Percentiles rank a stretch among this genome's conserved stretches.
Evolutionary conservation across 306 rosid species (phyloP).

Genomic region (Gastrolobium bilobum): DNA sequence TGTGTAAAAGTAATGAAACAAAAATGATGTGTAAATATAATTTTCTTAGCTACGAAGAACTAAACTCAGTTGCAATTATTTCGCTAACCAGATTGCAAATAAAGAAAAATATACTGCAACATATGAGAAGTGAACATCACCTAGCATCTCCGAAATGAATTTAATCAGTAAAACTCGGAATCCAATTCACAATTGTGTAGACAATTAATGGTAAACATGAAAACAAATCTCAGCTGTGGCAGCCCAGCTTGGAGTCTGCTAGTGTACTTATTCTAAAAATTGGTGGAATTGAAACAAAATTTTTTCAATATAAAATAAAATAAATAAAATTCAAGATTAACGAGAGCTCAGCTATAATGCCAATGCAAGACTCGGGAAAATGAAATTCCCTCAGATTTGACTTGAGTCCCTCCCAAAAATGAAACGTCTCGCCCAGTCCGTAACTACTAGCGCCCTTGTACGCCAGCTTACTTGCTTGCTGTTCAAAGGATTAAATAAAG

Average conservation of each 20-base stretch:
- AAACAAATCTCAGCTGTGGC: background rate
- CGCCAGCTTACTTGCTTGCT: slow-evolving; percentile 99
- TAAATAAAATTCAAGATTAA: slow-evolving; percentile 19
- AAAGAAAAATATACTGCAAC: slow-evolving; percentile 9
- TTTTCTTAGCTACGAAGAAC: background rate
- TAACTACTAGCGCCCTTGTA: slow-evolving; percentile 79
- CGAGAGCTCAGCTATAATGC: background rate
- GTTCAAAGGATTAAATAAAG: slow-evolving; percentile 44
- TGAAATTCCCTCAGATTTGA: slow-evolving; percentile 55
- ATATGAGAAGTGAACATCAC: slow-evolving; percentile 9
- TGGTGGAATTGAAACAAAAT: slow-evolving; percentile 22
- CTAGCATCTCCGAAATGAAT: slow-evolving; percentile 24
- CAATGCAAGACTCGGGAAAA: slow-evolving; percentile 20
- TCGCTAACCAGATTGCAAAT: slow-evolving; percentile 21
- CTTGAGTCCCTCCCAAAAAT: slow-evolving; percentile 92
- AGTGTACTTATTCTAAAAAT: slow-evolving; percentile 41
- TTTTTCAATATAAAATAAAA: slow-evolving; percentile 24
- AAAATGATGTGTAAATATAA: too few species aligned
- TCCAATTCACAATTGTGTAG: background rate
- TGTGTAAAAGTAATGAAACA: too few species aligned
- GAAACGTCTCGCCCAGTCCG: slow-evolving; percentile 91
- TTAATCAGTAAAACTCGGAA: slow-evolving; percentile 39
- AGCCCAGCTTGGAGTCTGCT: background rate
- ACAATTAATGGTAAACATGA: background rate
- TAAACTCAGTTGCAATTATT: slow-evolving; percentile 4